A percentile compares a stretch with the other conserved stretches of the same genome.
These are phyloP conservation scores for Juglanconis sp. DNA, from an alignment of 2,329 filamentous ascomycete species.

Conservation along the genomic window DNA sequence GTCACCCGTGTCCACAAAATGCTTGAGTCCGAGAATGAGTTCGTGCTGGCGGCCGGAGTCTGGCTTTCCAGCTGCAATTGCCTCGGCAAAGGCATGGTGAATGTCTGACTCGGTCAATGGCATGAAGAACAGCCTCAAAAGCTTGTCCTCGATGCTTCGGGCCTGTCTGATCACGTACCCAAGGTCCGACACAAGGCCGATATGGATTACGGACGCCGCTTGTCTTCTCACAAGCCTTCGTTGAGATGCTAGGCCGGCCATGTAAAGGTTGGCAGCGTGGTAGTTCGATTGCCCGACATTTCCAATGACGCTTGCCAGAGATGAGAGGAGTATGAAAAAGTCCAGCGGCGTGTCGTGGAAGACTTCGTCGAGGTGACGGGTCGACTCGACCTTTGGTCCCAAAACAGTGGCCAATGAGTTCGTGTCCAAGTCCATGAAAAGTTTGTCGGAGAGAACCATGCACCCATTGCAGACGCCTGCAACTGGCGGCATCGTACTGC, in stretches of 20 bases:
- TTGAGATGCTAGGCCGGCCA: constrained; percentile 31
- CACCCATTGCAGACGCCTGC: too few species aligned
- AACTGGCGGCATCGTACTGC: too few species aligned
- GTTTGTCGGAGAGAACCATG: constrained; percentile 16
- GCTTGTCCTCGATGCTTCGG: constrained; percentile 7
- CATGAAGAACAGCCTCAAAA: too few species aligned
- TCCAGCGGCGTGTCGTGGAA: constrained; percentile 24
- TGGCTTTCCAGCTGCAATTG: neutral
- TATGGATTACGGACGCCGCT: too few species aligned
- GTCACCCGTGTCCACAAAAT: neutral
- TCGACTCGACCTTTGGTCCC: constrained; percentile 27
- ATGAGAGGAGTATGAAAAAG: constrained; percentile 31
- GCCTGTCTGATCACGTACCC: constrained; percentile 35
- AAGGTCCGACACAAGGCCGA: constrained; percentile 37
- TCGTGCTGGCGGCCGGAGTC: too few species aligned
- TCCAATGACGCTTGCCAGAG: constrained; percentile 24
- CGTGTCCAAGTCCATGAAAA: constrained; percentile 15
- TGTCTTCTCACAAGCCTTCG: too few species aligned
- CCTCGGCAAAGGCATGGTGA: neutral
- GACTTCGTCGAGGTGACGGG: constrained; percentile 22
- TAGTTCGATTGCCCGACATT: constrained; percentile 39
- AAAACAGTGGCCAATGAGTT: constrained; percentile 19
- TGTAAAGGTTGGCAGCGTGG: constrained; percentile 38
- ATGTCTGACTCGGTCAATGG: neutral
- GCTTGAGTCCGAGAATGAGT: too few species aligned